A percentile compares a stretch with the other conserved stretches of the same genome.
phyloP scores from a whole-genome alignment of 257 asterid genomes.

The Solanum chmielewskii region DNA sequence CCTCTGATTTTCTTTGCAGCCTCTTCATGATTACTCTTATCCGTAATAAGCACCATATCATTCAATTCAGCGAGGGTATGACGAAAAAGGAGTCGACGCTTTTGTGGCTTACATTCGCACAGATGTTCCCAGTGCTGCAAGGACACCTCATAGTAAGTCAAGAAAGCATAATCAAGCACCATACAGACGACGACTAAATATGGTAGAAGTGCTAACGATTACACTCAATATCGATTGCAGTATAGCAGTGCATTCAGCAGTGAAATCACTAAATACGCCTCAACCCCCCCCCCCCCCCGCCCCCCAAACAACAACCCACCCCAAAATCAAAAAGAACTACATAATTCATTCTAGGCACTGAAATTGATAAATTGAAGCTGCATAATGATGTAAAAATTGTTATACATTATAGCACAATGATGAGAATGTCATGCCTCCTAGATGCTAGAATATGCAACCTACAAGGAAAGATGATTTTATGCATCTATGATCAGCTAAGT shows the following conservation, averaged over 20 bases:
- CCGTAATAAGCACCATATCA: constrained; percentile 41
- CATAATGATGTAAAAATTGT: background rate
- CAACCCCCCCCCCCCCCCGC: background rate
- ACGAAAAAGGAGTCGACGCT: constrained; percentile 68
- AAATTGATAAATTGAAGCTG: background rate
- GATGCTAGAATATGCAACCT: background rate
- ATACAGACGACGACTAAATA: background rate
- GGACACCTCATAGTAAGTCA: background rate
- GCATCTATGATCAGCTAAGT: background rate
- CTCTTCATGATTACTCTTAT: constrained; percentile 25
- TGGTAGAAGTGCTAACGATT: background rate
- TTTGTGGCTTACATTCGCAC: constrained; percentile 79
- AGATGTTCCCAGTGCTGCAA: constrained; percentile 91
- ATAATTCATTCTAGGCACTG: background rate
- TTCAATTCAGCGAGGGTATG: constrained; percentile 71
- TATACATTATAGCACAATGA: background rate
- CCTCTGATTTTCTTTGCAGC: constrained; percentile 21
- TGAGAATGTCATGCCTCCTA: background rate
- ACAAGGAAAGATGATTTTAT: background rate
- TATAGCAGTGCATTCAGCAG: background rate
- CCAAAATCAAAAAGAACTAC: background rate
- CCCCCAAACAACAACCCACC: background rate
- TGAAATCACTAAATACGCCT: background rate
- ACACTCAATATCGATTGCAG: background rate
- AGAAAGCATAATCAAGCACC: background rate